Evolutionary conservation across 768 basidiomycete genomes (phyloP).

Genomic region (Tulasnella sp.): DNA sequence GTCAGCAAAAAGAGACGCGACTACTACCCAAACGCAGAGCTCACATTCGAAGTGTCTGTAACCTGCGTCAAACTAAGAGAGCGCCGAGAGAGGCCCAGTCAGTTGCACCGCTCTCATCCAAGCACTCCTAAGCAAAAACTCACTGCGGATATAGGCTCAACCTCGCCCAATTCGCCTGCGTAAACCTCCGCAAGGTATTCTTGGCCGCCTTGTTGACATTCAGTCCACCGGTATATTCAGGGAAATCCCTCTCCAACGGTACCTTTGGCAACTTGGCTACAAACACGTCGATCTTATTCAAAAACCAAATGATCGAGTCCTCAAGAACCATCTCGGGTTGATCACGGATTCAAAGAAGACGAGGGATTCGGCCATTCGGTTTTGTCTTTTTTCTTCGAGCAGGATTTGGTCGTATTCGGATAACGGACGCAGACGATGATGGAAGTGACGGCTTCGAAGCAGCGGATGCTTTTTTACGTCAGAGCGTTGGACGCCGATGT

Average conservation of each 20-base stretch:
- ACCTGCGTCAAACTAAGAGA: conserved; percentile 90
- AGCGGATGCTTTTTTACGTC: conserved; percentile 79
- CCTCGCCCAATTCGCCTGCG: conserved; percentile 79
- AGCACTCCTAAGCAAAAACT: conserved; percentile 33
- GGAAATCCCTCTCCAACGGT: conserved; percentile 39
- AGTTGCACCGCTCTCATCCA: too few species aligned
- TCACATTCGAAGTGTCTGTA: conserved; percentile 78
- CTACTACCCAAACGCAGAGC: conserved; percentile 12
- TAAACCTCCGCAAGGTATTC: conserved; percentile 90
- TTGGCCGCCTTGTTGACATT: conserved; percentile 77
- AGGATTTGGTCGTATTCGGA: conserved; percentile 52
- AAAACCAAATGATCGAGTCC: conserved; percentile 39
- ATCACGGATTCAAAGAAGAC: conserved; percentile 69
- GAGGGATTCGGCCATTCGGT: conserved; percentile 67
- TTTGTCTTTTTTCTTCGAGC: conserved; percentile 58
- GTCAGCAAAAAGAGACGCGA: too few species aligned
- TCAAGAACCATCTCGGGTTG: conserved; percentile 65
- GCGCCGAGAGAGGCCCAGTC: not conserved
- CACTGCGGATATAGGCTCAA: conserved; percentile 89
- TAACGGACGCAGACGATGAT: conserved; percentile 53
- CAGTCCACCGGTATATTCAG: conserved; percentile 43
- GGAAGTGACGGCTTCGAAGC: conserved; percentile 59
- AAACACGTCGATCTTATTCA: conserved; percentile 39
- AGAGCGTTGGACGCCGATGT: conserved; percentile 70
- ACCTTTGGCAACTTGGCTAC: conserved; percentile 40